Evolutionary conservation across 257 asterid genomes (phyloP).

Genomic region (Solanum chmielewskii): DNA sequence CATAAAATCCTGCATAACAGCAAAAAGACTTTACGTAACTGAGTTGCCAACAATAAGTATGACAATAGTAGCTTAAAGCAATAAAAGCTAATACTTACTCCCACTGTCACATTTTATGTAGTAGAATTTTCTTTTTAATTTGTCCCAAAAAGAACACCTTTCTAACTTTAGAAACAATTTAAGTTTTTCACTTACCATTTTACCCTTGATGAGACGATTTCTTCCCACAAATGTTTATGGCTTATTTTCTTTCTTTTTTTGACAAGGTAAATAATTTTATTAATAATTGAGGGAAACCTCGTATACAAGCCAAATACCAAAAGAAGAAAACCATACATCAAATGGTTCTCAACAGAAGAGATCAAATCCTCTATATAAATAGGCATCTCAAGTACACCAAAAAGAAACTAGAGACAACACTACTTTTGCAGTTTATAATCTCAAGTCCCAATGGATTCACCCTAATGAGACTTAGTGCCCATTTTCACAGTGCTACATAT

Average conservation of each 20-base stretch:
- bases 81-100: not conserved
- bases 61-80: not conserved
- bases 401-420: not conserved
- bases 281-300: not conserved
- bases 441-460: not conserved
- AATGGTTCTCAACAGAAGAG: not conserved
- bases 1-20: constrained; percentile 76
- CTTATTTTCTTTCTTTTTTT: not conserved
- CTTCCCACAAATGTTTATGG: not conserved
- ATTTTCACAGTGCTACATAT: not conserved
- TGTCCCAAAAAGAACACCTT: not conserved
- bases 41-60: not conserved
- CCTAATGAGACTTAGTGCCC: not conserved
- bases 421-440: not conserved
- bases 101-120: not conserved
- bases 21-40: constrained; percentile 4
- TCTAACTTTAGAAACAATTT: not conserved
- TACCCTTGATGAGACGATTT: not conserved
- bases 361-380: not conserved
- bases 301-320: not conserved
- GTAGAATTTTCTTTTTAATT: not conserved
- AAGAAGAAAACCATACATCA: not conserved
- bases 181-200: not conserved
- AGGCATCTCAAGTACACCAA: not conserved
- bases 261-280: not conserved